Evolutionary conservation across 768 basidiomycete genomes (phyloP).

Genomic region (Serendipita vermifera): DNA sequence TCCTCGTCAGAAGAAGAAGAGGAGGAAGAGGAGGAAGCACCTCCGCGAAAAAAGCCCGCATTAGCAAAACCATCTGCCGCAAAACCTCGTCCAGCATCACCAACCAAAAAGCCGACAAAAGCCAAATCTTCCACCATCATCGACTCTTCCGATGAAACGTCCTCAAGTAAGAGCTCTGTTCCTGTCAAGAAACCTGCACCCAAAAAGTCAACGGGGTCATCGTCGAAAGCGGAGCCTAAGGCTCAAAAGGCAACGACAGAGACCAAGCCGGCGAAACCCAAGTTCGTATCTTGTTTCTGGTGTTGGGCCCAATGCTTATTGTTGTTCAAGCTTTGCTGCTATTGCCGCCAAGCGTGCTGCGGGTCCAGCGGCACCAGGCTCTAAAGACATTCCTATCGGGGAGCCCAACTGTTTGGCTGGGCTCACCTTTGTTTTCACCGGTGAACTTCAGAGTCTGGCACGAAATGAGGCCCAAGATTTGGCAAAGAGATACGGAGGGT

Average conservation of each 20-base stretch:
- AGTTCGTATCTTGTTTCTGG: not conserved
- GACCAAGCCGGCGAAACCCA: not conserved
- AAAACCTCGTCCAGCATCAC: not conserved
- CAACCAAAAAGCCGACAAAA: too few species aligned
- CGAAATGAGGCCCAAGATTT: constrained; percentile 78
- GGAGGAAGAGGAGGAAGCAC: constrained; percentile 7
- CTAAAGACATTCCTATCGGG: constrained; percentile 59
- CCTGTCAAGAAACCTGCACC: not conserved
- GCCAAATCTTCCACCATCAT: too few species aligned
- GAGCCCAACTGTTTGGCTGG: constrained; percentile 65
- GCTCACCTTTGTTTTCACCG: constrained; percentile 88
- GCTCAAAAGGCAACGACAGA: not conserved
- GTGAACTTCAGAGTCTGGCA: constrained; percentile 75
- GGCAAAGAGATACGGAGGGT: constrained; percentile 91
- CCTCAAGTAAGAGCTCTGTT: too few species aligned
- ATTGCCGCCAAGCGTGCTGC: constrained; percentile 45
- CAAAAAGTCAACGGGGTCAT: not conserved
- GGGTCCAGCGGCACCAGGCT: constrained; percentile 36
- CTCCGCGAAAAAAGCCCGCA: constrained; percentile 6
- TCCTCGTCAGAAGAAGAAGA: constrained; percentile 10
- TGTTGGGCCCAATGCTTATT: not conserved
- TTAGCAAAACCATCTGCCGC: not conserved
- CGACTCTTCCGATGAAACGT: not conserved
- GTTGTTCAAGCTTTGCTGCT: constrained; percentile 23
- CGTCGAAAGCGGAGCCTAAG: not conserved